These are phyloP conservation scores for Rhytidhysteron rufulum DNA, from an alignment of 2,329 filamentous ascomycete genomes.

Conservation along the genomic window DNA sequence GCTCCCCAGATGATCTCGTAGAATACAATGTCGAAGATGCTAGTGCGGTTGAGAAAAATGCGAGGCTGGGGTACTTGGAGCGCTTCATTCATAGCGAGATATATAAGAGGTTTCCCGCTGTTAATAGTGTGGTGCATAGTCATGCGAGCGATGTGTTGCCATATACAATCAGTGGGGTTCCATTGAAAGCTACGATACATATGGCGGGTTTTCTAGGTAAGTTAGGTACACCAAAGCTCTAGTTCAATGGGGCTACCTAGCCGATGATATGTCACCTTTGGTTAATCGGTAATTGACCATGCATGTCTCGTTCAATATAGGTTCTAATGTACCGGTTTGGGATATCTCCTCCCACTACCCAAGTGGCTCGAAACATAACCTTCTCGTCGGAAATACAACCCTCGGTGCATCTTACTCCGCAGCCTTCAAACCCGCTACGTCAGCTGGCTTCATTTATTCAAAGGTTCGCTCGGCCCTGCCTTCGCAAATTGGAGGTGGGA, in stretches of 20 bases:
- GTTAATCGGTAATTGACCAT: too few species aligned
- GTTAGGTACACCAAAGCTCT: too few species aligned
- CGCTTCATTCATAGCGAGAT: conserved; percentile 45
- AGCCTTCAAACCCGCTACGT: conserved; percentile 34
- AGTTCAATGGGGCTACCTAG: too few species aligned
- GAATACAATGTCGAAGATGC: conserved; percentile 44
- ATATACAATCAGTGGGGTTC: conserved; percentile 40
- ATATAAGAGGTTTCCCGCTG: conserved; percentile 41
- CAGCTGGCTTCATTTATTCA: conserved; percentile 34
- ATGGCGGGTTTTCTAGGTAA: conserved; percentile 44
- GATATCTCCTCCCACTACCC: conserved; percentile 27
- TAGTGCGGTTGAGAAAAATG: conserved; percentile 29
- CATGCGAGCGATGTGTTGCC: conserved; percentile 42
- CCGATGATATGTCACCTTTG: too few species aligned
- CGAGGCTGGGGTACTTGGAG: conserved; percentile 36
- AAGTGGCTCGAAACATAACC: conserved; percentile 27
- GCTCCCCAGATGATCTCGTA: conserved; percentile 38
- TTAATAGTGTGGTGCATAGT: conserved; percentile 44
- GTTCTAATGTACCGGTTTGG: conserved; percentile 33
- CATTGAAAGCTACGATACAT: conserved; percentile 34
- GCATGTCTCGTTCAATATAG: too few species aligned
- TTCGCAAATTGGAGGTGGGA: conserved; percentile 25
- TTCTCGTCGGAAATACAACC: conserved; percentile 29
- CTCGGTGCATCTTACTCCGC: conserved; percentile 34
- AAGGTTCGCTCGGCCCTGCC: conserved; percentile 35